Base-by-base conservation (phyloP, 805 yeast genomes). In the Candida cerambycidarum region DNA sequence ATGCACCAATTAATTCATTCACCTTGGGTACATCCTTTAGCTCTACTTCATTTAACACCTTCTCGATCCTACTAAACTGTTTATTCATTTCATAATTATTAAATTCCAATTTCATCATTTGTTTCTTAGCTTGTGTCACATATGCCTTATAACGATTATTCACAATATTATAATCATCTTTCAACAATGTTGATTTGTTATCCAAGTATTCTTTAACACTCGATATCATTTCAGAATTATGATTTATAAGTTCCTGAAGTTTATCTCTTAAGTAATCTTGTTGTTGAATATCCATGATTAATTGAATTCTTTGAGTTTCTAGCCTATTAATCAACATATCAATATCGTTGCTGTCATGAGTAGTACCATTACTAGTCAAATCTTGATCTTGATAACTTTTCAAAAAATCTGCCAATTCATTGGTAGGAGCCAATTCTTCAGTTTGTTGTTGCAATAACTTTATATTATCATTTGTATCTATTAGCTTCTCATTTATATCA, bases 221-320 rank as follows among this genome's bases (percentile, higher is more conserved):
- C 8, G 53, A 57, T 7, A 67, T 50, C 23, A 68, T 60, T 14
- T 61, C 69, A 31, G 59, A 56, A 45, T 66, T 63, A 41, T 65
- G 71, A 23, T 45, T 51, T 3, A 66, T 51, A 36, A 70, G 47
- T 29, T 64, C 72, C 14, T 42, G 29, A n/a, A 69, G 45, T 45
- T 65, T 63, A 6, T 52, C 61, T 5, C 58, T 38, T 3, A 65
- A 41, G 37, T 51, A 65, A 33, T 67, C 71, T 38, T 68, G 72
- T 31, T 58, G 53, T 46, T 70, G 75, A n/a, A 70, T 47, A n/a
- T 59, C 65, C 69, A 64, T 61, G 0, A 67, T 57, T 21, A 67
- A 48, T 7, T 51, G 53, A 5, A 67, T 41, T 30, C 74, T 47
- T 32, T 57, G 56, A 31, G 51, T 44, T 43, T 68, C 69, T 23